These are phyloP conservation scores for Hylodesmum podocarpum DNA, from an alignment of 306 rosid species.

Conservation along the genomic window DNA sequence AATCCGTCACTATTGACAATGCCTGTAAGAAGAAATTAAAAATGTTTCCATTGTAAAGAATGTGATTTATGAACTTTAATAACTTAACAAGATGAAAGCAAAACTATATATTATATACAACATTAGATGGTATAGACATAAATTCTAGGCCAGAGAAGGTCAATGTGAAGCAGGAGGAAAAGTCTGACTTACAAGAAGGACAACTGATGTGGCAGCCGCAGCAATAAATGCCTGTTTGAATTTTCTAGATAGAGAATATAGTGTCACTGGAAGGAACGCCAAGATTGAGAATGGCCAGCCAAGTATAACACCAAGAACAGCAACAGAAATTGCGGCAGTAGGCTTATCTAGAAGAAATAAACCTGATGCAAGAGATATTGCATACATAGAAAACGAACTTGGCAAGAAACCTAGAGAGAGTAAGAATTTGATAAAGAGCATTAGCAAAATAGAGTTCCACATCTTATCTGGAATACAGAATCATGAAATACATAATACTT, in stretches of 20 bases:
- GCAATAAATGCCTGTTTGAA: slow-evolving; percentile 68
- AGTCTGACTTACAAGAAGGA: slow-evolving; percentile 73
- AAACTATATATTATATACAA: neutral
- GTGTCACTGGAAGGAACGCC: slow-evolving; percentile 85
- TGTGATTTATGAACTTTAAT: slow-evolving; percentile 5
- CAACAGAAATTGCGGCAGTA: slow-evolving; percentile 74
- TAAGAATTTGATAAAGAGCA: slow-evolving; percentile 6
- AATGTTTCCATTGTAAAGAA: neutral
- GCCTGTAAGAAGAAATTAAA: slow-evolving; percentile 53
- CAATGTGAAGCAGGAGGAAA: neutral
- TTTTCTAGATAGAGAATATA: slow-evolving; percentile 64
- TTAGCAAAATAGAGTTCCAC: slow-evolving; percentile 14
- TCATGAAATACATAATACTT: slow-evolving; percentile 12
- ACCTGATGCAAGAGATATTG: slow-evolving; percentile 86
- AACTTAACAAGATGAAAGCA: neutral
- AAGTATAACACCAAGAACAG: slow-evolving; percentile 86
- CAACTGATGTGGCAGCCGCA: slow-evolving; percentile 66
- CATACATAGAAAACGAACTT: slow-evolving; percentile 97
- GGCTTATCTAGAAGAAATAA: slow-evolving; percentile 84
- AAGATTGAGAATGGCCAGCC: slow-evolving; percentile 99
- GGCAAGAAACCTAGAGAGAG: slow-evolving; percentile 88
- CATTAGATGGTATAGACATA: slow-evolving; percentile 11
- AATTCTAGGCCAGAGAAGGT: slow-evolving; percentile 7
- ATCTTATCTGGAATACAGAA: neutral
- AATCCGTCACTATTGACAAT: slow-evolving; percentile 60